phyloP scores from a whole-genome alignment of 2,329 filamentous ascomycete genomes.

The Colletotrichum sp. region DNA sequence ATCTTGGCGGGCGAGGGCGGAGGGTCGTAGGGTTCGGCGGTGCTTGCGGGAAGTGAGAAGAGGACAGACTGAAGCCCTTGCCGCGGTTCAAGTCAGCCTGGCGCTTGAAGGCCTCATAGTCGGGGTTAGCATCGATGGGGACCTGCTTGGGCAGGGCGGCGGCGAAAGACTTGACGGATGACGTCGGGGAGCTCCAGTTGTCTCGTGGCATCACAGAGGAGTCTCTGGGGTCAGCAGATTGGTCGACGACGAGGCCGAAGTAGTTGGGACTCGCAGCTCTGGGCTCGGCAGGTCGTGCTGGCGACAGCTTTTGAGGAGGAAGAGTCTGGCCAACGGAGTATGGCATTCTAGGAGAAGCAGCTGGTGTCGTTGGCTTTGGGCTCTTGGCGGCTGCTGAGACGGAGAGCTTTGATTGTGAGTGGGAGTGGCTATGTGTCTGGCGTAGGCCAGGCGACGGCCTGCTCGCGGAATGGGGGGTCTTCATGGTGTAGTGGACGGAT shows the following conservation, averaged over 20 bases:
- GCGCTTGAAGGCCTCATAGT: conserved; percentile 80
- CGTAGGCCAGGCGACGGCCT: conserved; percentile 39
- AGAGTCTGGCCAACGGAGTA: conserved; percentile 61
- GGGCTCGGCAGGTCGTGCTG: conserved; percentile 38
- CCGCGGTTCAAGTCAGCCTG: conserved; percentile 71
- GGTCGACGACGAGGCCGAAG: conserved; percentile 77
- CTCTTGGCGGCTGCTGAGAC: conserved; percentile 25
- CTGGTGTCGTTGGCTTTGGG: conserved; percentile 54
- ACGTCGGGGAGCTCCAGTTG: conserved; percentile 78
- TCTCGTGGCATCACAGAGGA: conserved; percentile 68
- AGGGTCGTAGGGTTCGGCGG: conserved; percentile 32
- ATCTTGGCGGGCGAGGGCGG: conserved; percentile 50
- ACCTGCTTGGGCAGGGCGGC: conserved; percentile 72
- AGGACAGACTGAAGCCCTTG: conserved; percentile 52
- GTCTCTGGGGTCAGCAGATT: conserved; percentile 63
- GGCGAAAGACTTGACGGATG: conserved; percentile 73
- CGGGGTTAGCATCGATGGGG: conserved; percentile 76
- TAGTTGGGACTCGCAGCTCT: conserved; percentile 79
- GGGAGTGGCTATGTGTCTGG: conserved; percentile 37
- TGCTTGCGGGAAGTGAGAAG: conserved; percentile 48
- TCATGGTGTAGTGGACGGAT: conserved; percentile 50
- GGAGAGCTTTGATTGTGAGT: conserved; percentile 47
- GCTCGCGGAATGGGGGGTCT: conserved; percentile 38
- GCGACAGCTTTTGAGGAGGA: conserved; percentile 54
- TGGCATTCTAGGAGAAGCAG: conserved; percentile 55